phyloP scores from a whole-genome alignment of 441 rosid species.

The Gossypium laxum region DNA sequence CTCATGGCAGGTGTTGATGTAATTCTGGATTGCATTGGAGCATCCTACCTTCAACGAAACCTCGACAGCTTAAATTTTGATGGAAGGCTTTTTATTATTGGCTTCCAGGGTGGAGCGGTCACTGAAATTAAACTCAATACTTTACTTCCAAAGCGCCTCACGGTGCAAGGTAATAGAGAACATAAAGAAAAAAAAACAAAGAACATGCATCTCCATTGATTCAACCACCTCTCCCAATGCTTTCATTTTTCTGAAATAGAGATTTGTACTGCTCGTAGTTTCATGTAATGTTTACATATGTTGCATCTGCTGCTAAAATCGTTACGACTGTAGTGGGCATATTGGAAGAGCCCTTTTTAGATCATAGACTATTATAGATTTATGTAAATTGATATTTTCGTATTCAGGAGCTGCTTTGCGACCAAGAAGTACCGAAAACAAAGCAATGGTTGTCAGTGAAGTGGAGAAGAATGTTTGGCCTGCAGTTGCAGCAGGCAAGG shows the following conservation, averaged over 20 bases:
- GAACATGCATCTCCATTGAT: background rate
- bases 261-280: background rate
- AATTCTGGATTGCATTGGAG: constrained; percentile 72
- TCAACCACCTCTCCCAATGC: background rate
- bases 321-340: background rate
- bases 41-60: constrained; percentile 68
- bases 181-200: background rate
- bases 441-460: constrained; percentile 57
- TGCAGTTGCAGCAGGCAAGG: constrained; percentile 52
- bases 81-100: constrained; percentile 76
- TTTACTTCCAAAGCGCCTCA: constrained; percentile 58
- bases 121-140: constrained; percentile 46
- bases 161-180: constrained; percentile 54
- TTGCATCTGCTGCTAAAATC: background rate
- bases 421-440: constrained; percentile 52
- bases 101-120: constrained; percentile 59
- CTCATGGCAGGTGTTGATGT: constrained; percentile 57
- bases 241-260: background rate
- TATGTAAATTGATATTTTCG: background rate
- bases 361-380: background rate
- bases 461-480: constrained; percentile 83
- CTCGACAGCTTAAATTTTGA: constrained; percentile 63
- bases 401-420: constrained; percentile 61
- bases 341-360: background rate
- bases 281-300: background rate